phyloP scores from a whole-genome alignment of 495 filamentous ascomycete genomes.

The Ramalina intermedia region DNA sequence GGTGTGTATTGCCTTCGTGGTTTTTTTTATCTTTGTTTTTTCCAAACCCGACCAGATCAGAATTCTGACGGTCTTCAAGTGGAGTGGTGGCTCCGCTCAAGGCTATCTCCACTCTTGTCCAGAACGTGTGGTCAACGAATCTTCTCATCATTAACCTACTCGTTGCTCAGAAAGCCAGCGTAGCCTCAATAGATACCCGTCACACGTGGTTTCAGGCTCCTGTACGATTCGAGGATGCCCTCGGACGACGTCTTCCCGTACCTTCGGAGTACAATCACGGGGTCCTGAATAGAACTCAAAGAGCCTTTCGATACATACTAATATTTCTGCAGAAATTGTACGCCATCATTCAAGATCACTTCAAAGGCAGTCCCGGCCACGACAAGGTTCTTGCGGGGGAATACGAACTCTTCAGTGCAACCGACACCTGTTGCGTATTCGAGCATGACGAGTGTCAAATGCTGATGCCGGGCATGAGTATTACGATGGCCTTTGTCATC shows the following conservation, averaged over 20 bases:
- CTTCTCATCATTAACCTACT: slow-evolving; percentile 7
- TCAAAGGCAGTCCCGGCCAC: slow-evolving; percentile 4
- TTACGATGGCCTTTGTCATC: slow-evolving; percentile 12
- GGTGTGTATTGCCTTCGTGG: neutral
- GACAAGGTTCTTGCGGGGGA: slow-evolving; percentile 7
- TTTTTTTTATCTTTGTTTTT: neutral
- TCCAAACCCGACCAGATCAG: neutral
- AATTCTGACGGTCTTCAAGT: neutral
- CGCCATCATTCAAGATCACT: slow-evolving; percentile 10
- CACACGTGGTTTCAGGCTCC: slow-evolving; percentile 11
- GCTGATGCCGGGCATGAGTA: slow-evolving; percentile 6
- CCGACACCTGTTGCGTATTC: slow-evolving; percentile 3
- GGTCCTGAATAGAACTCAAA: neutral
- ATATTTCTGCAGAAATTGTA: slow-evolving; percentile 4
- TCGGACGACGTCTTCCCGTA: slow-evolving; percentile 11
- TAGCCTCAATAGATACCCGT: neutral
- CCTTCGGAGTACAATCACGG: slow-evolving; percentile 12
- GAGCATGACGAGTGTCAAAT: neutral
- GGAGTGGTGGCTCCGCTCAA: neutral
- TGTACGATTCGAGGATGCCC: slow-evolving; percentile 13
- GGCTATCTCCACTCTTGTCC: neutral
- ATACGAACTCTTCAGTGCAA: slow-evolving; percentile 14
- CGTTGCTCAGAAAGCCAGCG: neutral
- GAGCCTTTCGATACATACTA: neutral
- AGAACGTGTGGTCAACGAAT: neutral